Percentiles rank a stretch among this genome's conserved stretches.
Conservation (phyloP, 1,284 basidiomycete species). For the Boletus sp. region DNA sequence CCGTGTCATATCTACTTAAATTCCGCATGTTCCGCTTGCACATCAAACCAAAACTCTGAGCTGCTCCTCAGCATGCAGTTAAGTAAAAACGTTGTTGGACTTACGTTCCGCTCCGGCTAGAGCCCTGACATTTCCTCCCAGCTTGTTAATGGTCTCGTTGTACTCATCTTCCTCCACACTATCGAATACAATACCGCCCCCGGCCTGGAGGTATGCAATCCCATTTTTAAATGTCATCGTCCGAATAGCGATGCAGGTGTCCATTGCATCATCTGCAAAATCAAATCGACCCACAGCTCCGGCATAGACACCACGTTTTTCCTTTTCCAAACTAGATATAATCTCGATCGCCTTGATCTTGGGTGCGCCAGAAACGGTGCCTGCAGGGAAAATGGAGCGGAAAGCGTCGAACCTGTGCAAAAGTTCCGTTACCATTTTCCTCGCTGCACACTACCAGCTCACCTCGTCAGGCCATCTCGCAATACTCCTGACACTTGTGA, state of each 20-base stretch:
- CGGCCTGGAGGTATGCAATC: conserved; percentile 89
- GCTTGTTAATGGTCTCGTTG: conserved; percentile 93
- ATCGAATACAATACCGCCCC: conserved; percentile 97
- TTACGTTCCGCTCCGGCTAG: conserved; percentile 87
- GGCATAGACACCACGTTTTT: conserved; percentile 92
- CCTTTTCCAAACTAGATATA: conserved; percentile 82
- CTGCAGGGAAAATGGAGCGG: conserved; percentile 98
- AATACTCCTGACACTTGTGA: conserved; percentile 90
- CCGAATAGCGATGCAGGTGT: conserved; percentile 97
- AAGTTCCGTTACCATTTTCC: conserved; percentile 1
- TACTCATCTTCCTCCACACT: conserved; percentile 98
- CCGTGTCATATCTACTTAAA: conserved; percentile 27
- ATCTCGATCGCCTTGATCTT: conserved; percentile 99
- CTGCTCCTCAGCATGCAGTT: conserved; percentile 13
- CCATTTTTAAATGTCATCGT: conserved; percentile 98
- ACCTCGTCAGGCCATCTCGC: conserved; percentile 83
- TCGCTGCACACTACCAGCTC: conserved; percentile 1
- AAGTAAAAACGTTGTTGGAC: conserved; percentile 32
- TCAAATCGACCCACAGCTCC: conserved; percentile 97
- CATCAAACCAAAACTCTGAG: conserved; percentile 63
- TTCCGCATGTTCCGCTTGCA: conserved; percentile 47
- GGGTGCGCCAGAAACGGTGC: conserved; percentile 98
- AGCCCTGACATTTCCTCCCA: conserved; percentile 83
- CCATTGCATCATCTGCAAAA: conserved; percentile 93
- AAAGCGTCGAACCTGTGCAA: conserved; percentile 88